phyloP scores from a whole-genome alignment of 176 grass and related monocot species.

The Saccharum spontaneum region DNA sequence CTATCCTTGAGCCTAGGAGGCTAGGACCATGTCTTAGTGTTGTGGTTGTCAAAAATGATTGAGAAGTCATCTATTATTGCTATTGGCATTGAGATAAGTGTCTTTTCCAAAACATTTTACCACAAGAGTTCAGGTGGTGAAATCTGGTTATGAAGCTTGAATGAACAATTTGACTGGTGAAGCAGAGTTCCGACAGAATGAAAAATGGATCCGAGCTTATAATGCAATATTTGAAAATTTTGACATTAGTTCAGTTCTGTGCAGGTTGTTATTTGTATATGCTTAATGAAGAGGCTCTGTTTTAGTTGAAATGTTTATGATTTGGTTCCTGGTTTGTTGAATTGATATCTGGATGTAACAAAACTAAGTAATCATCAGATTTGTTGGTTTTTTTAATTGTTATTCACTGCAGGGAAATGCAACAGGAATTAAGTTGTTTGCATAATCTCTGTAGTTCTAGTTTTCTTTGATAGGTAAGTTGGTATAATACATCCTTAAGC shows the following conservation, averaged over 20 bases:
- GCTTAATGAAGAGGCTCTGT: not conserved
- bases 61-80: not conserved
- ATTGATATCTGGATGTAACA: not conserved
- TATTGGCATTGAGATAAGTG: not conserved
- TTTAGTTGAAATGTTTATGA: not conserved
- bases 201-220: not conserved
- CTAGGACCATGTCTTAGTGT: not conserved
- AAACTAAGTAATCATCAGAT: not conserved
- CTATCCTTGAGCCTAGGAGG: not conserved
- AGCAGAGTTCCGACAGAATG: not conserved
- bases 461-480: not conserved
- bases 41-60: not conserved
- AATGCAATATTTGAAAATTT: not conserved
- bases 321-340: not conserved
- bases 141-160: not conserved
- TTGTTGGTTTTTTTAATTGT: constrained; percentile 5
- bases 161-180: not conserved
- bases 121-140: not conserved
- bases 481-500: not conserved
- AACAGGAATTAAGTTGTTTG: not conserved
- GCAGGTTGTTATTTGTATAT: not conserved
- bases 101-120: not conserved
- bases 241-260: not conserved
- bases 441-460: not conserved
- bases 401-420: not conserved